These are phyloP conservation scores for Saturnispora bothae DNA, from an alignment of 805 yeast species.

Conservation along the genomic window DNA sequence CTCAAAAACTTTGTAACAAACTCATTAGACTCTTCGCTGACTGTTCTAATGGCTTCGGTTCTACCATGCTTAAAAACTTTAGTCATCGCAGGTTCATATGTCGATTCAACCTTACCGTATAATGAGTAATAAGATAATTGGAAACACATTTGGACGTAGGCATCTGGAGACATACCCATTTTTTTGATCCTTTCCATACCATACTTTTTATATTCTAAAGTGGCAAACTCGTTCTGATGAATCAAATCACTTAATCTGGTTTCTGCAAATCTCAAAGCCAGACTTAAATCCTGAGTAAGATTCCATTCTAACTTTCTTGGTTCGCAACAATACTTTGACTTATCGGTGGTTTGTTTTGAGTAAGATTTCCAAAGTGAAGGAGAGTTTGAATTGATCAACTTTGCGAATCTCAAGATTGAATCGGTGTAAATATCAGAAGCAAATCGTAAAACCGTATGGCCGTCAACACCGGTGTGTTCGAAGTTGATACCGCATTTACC, in stretches of 20 bases:
- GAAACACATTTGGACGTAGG: slow-evolving; percentile 87
- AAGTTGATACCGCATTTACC: slow-evolving; percentile 91
- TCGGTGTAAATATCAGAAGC: slow-evolving; percentile 89
- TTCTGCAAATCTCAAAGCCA: slow-evolving; percentile 82
- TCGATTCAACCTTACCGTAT: slow-evolving; percentile 86
- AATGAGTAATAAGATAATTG: slow-evolving; percentile 88
- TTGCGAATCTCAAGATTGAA: slow-evolving; percentile 78
- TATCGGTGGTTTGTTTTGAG: slow-evolving; percentile 34
- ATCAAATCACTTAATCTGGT: slow-evolving; percentile 80
- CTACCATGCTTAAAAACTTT: slow-evolving; percentile 80
- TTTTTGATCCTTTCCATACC: slow-evolving; percentile 74
- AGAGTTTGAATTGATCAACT: slow-evolving; percentile 62
- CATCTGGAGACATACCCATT: slow-evolving; percentile 88
- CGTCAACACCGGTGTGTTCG: slow-evolving; percentile 93
- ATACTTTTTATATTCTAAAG: slow-evolving; percentile 58
- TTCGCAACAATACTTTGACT: slow-evolving; percentile 41
- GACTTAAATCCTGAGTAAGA: slow-evolving; percentile 62
- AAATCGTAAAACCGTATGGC: slow-evolving; percentile 82
- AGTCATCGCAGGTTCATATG: slow-evolving; percentile 96
- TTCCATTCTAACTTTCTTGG: slow-evolving; percentile 90
- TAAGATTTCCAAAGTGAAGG: slow-evolving; percentile 59
- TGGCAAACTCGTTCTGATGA: slow-evolving; percentile 79
- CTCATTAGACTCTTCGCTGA: slow-evolving; percentile 64
- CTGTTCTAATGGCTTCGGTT: slow-evolving; percentile 86
- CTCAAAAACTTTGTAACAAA: slow-evolving; percentile 84